A percentile compares a stretch with the other conserved stretches of the same genome.
Evolutionary conservation across 352 stramenopile genomes (phyloP).

Genomic region (Phytophthora pistaciae): DNA sequence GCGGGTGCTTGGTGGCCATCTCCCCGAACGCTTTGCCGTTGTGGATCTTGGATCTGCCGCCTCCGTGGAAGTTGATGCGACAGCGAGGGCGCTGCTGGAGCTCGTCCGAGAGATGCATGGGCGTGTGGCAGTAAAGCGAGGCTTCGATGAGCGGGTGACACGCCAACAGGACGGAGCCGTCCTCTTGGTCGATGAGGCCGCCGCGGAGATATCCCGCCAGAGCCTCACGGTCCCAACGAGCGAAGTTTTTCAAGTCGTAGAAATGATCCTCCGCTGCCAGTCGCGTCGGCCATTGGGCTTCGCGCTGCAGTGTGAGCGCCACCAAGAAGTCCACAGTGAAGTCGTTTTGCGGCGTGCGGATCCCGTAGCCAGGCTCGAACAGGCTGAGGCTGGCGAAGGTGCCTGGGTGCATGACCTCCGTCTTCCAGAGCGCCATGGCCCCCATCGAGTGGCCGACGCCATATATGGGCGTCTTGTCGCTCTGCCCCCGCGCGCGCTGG

Average conservation of each 20-base stretch:
- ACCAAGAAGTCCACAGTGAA: constrained; percentile 37
- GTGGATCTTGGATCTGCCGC: constrained; percentile 53
- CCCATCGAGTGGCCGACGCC: constrained; percentile 69
- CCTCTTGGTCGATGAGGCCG: constrained; percentile 32
- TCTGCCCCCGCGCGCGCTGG: constrained; percentile 18
- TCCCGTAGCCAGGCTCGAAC: constrained; percentile 52
- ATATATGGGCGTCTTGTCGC: constrained; percentile 42
- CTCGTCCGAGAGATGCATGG: constrained; percentile 37
- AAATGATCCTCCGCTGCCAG: constrained; percentile 35
- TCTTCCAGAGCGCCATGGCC: constrained; percentile 47
- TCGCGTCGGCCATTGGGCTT: constrained; percentile 29
- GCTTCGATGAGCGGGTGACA: constrained; percentile 54
- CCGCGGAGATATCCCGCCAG: constrained; percentile 36
- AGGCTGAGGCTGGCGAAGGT: constrained; percentile 48
- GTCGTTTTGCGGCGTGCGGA: constrained; percentile 28
- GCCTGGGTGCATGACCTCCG: constrained; percentile 46
- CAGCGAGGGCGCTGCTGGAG: constrained; percentile 40
- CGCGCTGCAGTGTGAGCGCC: constrained; percentile 31
- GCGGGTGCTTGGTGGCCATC: constrained; percentile 40
- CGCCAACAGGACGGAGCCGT: constrained; percentile 40
- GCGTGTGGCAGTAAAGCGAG: constrained; percentile 48
- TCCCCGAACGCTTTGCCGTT: constrained; percentile 29
- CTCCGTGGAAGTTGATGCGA: constrained; percentile 48
- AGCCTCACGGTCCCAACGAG: constrained; percentile 39
- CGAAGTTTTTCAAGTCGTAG: constrained; percentile 42